A percentile compares a stretch with the other conserved stretches of the same genome.
phyloP scores from a whole-genome alignment of 345 rosid genomes.

The Hibiscus mutabilis region DNA sequence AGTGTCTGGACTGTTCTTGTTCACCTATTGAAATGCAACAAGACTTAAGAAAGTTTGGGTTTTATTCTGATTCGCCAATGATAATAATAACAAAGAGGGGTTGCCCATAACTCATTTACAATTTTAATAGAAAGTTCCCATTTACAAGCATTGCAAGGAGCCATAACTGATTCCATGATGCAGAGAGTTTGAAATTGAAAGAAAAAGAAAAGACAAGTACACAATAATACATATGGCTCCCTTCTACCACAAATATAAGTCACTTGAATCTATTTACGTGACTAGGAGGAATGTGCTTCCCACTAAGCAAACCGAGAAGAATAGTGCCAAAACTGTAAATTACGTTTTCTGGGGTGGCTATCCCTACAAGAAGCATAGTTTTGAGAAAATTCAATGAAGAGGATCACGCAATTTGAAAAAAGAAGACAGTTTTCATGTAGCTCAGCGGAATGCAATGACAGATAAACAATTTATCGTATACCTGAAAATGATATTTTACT shows the following conservation, averaged over 20 bases:
- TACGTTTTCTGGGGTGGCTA: conserved; percentile 88
- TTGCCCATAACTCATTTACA: no score
- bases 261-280: conserved; percentile 52
- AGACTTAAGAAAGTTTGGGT: no score
- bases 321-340: conserved; percentile 94
- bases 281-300: conserved; percentile 96
- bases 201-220: background rate
- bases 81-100: no score
- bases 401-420: background rate
- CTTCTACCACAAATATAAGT: conserved; percentile 1
- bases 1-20: no score
- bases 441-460: background rate
- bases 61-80: no score
- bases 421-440: conserved; percentile 1
- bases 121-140: background rate
- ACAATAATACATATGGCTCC: background rate
- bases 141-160: background rate
- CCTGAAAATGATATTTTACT: background rate
- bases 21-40: no score
- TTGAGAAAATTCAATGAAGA: conserved; percentile 1
- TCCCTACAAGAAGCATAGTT: conserved; percentile 44
- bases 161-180: background rate
- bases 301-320: conserved; percentile 86
- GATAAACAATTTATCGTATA: background rate
- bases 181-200: background rate